Conservation (phyloP, 2,329 filamentous ascomycete genomes). For the Curvularia spicifera region DNA sequence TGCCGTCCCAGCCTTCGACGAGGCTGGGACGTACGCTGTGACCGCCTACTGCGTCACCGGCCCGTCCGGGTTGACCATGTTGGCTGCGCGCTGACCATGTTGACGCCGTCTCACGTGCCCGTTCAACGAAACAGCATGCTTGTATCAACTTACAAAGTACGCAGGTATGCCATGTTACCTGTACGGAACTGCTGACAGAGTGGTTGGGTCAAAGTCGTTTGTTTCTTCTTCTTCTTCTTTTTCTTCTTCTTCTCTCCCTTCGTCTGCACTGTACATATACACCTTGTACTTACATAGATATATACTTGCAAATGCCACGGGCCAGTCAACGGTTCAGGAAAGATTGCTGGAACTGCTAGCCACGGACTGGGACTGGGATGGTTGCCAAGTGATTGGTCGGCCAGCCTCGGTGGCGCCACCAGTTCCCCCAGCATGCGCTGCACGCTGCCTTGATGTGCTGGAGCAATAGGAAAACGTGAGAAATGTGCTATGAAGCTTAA, state of each 20-base stretch:
- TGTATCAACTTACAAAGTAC: not conserved
- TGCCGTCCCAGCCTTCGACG: no score
- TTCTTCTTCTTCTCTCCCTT: not conserved
- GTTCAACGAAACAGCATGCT: not conserved
- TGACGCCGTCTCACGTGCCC: not conserved
- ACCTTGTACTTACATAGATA: not conserved
- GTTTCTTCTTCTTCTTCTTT: no score
- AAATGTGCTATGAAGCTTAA: constrained; percentile 25
- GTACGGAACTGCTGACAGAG: not conserved
- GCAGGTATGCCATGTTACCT: not conserved
- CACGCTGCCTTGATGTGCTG: constrained; percentile 7
- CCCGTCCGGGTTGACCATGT: not conserved
- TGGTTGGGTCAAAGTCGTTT: not conserved
- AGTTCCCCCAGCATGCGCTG: constrained; percentile 22
- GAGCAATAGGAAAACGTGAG: constrained; percentile 13
- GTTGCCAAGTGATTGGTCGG: constrained; percentile 23
- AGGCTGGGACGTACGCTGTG: no score
- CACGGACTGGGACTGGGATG: no score
- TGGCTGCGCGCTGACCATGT: not conserved
- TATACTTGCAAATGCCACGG: not conserved
- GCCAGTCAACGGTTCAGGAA: no score
- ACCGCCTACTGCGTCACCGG: no score
- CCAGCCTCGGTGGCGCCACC: constrained; percentile 26
- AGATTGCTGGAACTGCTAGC: no score
- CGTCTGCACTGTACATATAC: not conserved